Conservation (phyloP, 2,329 filamentous ascomycete genomes). For the Madurella fahalii region DNA sequence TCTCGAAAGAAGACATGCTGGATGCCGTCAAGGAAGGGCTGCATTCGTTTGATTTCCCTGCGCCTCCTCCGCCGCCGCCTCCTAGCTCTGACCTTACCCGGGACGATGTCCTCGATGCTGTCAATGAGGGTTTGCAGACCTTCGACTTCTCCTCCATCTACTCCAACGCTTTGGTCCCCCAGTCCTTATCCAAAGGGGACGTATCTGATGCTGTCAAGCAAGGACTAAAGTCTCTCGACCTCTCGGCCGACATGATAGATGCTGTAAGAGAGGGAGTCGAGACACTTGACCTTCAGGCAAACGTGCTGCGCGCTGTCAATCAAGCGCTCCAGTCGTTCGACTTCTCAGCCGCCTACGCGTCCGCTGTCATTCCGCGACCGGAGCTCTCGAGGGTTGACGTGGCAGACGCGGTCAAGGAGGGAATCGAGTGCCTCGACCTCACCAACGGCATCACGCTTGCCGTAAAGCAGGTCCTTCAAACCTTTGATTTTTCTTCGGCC, state of each 20-base stretch:
- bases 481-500: slow-evolving; percentile 25
- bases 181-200: slow-evolving; percentile 21
- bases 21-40: slow-evolving; percentile 61
- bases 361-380: slow-evolving; percentile 15
- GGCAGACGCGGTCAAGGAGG: slow-evolving; percentile 25
- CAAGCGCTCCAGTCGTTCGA: slow-evolving; percentile 27
- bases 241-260: slow-evolving; percentile 26
- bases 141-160: slow-evolving; percentile 23
- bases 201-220: slow-evolving; percentile 24
- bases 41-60: slow-evolving; percentile 44
- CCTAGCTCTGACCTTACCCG: slow-evolving; percentile 14
- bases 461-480: slow-evolving; percentile 22
- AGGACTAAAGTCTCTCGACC: slow-evolving; percentile 31
- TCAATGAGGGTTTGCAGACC: slow-evolving; percentile 22
- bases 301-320: slow-evolving; percentile 20
- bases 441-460: slow-evolving; percentile 10
- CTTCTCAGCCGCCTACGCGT: slow-evolving; percentile 13
- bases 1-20: slow-evolving; percentile 60
- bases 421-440: slow-evolving; percentile 22
- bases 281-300: slow-evolving; percentile 24
- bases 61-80: slow-evolving; percentile 4
- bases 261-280: slow-evolving; percentile 25
- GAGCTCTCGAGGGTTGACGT: slow-evolving; percentile 22
- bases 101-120: slow-evolving; percentile 25
- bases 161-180: slow-evolving; percentile 22